Evolutionary conservation across 2,329 filamentous ascomycete genomes (phyloP), one percentile per base, ranked within the genome.

Genomic region (Pseudonectria buxi): DNA sequence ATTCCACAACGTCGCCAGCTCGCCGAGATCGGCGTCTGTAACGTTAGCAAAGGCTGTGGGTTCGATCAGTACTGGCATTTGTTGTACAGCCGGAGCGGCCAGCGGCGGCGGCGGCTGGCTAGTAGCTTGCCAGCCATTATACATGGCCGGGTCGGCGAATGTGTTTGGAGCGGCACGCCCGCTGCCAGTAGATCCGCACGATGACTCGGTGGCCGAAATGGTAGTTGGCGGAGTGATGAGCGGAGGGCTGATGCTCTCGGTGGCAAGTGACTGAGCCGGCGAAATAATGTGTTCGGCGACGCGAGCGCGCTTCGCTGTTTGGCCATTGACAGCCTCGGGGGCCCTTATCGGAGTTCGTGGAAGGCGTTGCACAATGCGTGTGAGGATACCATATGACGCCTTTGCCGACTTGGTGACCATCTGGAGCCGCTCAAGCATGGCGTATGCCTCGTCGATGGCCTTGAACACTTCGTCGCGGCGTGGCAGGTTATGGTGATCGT

Each of bases 401-500:
- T 49, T 54, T 3, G 57, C 59, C 7, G 57, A 54, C 30, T 57
- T 54, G 2, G 53, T 54, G 28, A 54, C 48, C 15, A 37, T 47
- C 5, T 49, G 49, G 5, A 64, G 43, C 9, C 47, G 50, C 22
- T 54, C 45, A 14, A 69, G 44, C 51, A 63, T 56, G 7, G 44
- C 43, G 22, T 65, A 47, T 1, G 63, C 58, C 3, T 49, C 45
- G 3, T 56, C 50, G 24, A 74, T 65, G 2, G 59, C 58, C 31
- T 58, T 40, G 14, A 67, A 45, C 12, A 69, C 56, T 12, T 66
- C 59, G 2, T 63, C 54, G 10, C 65, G 63, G 10, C 57, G 58
- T 4, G 63, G 61, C 3, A 73, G 53, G 10, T 50, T 56, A 13
- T 50, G 44, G 22, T 65, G 56, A n/a, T 55, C 48, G 38, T 75